phyloP scores from a whole-genome alignment of 805 yeast species.

The Scheffersomyces spartinae region DNA sequence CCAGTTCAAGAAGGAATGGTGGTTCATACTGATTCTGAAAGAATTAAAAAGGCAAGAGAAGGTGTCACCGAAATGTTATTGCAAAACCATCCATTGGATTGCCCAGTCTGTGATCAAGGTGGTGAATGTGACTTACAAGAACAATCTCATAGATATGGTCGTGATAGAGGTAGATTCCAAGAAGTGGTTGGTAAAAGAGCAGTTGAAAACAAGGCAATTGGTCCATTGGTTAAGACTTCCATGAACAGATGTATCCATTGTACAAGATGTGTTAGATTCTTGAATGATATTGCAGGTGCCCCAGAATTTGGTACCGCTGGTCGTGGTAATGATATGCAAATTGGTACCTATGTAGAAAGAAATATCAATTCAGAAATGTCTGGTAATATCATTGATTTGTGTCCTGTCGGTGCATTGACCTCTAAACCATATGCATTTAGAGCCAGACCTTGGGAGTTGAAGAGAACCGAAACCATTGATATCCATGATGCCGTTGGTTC shows the following conservation, averaged over 20 bases:
- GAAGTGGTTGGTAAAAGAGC: slow-evolving; percentile 83
- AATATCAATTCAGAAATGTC: slow-evolving; percentile 76
- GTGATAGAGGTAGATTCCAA: slow-evolving; percentile 75
- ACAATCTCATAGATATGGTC: slow-evolving; percentile 71
- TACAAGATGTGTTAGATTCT: slow-evolving; percentile 81
- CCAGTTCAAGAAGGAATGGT: slow-evolving; percentile 90
- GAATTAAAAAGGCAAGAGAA: slow-evolving; percentile 75
- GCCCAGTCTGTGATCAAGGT: slow-evolving; percentile 91
- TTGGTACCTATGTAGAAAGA: slow-evolving; percentile 80
- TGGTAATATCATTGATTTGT: slow-evolving; percentile 77
- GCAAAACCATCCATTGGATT: slow-evolving; percentile 84
- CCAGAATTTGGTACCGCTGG: slow-evolving; percentile 85
- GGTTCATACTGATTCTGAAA: slow-evolving; percentile 65
- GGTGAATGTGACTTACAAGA: slow-evolving; percentile 92
- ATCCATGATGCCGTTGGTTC: slow-evolving; percentile 79
- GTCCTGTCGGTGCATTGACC: slow-evolving; percentile 90
- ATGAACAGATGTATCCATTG: slow-evolving; percentile 92
- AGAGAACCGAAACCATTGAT: slow-evolving; percentile 78
- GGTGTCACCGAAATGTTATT: slow-evolving; percentile 84
- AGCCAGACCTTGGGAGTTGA: slow-evolving; percentile 90
- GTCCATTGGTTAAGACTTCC: slow-evolving; percentile 79
- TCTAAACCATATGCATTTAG: slow-evolving; percentile 86
- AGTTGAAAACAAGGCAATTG: slow-evolving; percentile 81
- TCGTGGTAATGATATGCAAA: slow-evolving; percentile 87
- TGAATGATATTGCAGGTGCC: slow-evolving; percentile 88